Base-by-base conservation (phyloP, 1,139 yeast species). In the Hyphopichia pseudoburtonii region DNA sequence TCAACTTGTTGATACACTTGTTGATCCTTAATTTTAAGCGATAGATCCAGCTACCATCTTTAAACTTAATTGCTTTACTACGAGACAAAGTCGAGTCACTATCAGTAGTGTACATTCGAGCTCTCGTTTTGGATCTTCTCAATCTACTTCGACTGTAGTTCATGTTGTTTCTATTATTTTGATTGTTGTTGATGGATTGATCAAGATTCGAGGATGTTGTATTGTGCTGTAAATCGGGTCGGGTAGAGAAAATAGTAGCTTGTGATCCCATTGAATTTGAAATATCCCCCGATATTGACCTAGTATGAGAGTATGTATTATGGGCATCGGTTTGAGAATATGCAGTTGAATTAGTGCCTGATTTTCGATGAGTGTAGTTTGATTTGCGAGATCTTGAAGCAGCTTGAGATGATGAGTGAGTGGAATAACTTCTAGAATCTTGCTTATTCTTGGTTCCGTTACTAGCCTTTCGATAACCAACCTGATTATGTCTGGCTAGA, bases 201-300 rank as follows among this genome's bases (percentile, higher is more conserved):
- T n/a, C n/a, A n/a, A n/a, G n/a, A n/a, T n/a, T n/a, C n/a, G n/a
- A n/a, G n/a, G n/a, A n/a, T n/a, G n/a, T n/a, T n/a, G n/a, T n/a
- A n/a, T n/a, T n/a, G n/a, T n/a, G n/a, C n/a, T n/a, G n/a, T 15
- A 29, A 29, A 3, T 34, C 33, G 5, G 52, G 6, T 43, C 74
- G 51, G 3, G 76, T 70, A 16, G 74, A 68, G 42, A 71, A 70
- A 17, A 71, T 70, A 1, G 76, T 71, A 9, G 73, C 75, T 43
- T 69, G 76, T 0, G 74, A 67, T 3, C 64, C 73, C 70, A 64
- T 62, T 32, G 70, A 64, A 35, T 62, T 57, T 28, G 71, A 65
- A 21, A 65, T 63, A 34, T 64, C 63, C 3, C 36, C 33, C 2
- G 33, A 34, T 3, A 33, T 29, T 3, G 29, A 24, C 22, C 33